Percentiles rank a stretch among this genome's conserved stretches.
Evolutionary conservation across 2,329 filamentous ascomycete species (phyloP).

Genomic region (Chalaropsis thielavioides): DNA sequence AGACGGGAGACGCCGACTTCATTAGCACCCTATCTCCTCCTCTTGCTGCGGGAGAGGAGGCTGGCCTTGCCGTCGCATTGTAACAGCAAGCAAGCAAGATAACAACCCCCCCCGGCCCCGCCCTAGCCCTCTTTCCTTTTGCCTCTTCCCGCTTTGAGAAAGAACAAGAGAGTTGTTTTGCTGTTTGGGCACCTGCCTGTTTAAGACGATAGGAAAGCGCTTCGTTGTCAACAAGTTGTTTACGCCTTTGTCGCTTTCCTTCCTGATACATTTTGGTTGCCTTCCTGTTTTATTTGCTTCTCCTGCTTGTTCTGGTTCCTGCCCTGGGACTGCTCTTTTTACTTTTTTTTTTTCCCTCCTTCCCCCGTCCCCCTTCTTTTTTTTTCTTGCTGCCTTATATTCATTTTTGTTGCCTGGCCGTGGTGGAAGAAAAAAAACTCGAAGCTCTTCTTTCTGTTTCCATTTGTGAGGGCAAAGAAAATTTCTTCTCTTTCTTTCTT

Average conservation of each 20-base stretch:
- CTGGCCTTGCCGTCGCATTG: too few relatives aligned
- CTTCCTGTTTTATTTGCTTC: neutral
- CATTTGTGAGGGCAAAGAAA: neutral
- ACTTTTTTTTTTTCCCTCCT: too few relatives aligned
- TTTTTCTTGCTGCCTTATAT: neutral
- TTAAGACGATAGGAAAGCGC: neutral
- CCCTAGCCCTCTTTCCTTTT: too few relatives aligned
- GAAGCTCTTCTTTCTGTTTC: neutral
- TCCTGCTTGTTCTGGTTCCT: neutral
- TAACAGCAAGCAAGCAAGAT: too few relatives aligned
- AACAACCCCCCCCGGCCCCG: too few relatives aligned
- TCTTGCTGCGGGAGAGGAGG: too few relatives aligned
- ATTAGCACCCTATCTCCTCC: too few relatives aligned
- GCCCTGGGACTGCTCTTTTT: neutral
- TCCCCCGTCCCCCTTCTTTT: too few relatives aligned
- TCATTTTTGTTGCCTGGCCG: neutral
- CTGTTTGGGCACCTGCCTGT: neutral
- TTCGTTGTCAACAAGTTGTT: neutral
- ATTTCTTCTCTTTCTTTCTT: neutral
- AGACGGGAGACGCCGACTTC: too few relatives aligned
- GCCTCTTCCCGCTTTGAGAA: too few relatives aligned
- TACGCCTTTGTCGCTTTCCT: constrained; percentile 1
- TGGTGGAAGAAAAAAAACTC: neutral
- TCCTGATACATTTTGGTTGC: neutral
- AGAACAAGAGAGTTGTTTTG: too few relatives aligned